phyloP scores from a whole-genome alignment of 225 moss, liverwort and hornwort species.

The Marchantia polymorpha region DNA sequence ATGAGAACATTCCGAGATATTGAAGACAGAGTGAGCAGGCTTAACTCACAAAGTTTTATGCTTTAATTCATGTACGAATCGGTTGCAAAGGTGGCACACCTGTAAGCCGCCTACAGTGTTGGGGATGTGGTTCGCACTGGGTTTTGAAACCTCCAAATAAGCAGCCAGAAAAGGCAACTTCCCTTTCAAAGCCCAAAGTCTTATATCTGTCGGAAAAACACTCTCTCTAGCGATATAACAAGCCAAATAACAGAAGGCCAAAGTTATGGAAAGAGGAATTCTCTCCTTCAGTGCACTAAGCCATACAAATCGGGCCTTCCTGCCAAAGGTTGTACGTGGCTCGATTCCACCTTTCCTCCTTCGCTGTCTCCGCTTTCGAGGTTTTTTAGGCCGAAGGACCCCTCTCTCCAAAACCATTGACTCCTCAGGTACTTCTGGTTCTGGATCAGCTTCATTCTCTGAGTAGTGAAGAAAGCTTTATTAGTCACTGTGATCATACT shows the following conservation, averaged over 20 bases:
- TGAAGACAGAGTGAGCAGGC: background rate
- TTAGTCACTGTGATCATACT: background rate
- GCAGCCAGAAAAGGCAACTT: slow-evolving; percentile 78
- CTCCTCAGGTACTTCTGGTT: slow-evolving; percentile 8
- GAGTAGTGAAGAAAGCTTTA: background rate
- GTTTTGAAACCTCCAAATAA: slow-evolving; percentile 52
- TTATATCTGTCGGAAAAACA: slow-evolving; percentile 81
- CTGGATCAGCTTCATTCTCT: slow-evolving; percentile 6
- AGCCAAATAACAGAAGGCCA: slow-evolving; percentile 74
- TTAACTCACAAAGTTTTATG: background rate
- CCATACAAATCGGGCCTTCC: slow-evolving; percentile 63
- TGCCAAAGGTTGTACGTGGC: slow-evolving; percentile 68
- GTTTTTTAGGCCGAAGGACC: slow-evolving; percentile 24
- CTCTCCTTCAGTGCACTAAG: slow-evolving; percentile 76
- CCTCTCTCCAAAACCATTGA: slow-evolving; percentile 5
- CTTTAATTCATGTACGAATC: background rate
- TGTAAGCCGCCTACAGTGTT: slow-evolving; percentile 27
- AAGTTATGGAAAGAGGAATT: slow-evolving; percentile 72
- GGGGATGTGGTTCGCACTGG: slow-evolving; percentile 24
- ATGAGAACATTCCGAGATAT: background rate
- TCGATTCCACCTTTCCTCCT: slow-evolving; percentile 41
- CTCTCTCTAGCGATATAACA: slow-evolving; percentile 90
- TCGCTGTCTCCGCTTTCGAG: slow-evolving; percentile 33
- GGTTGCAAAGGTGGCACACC: slow-evolving; percentile 14
- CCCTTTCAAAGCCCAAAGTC: slow-evolving; percentile 79